Percentiles rank a stretch among this genome's conserved stretches.
Conservation (phyloP, 164 flowering plant species). For the Magnolia officinalis region DNA sequence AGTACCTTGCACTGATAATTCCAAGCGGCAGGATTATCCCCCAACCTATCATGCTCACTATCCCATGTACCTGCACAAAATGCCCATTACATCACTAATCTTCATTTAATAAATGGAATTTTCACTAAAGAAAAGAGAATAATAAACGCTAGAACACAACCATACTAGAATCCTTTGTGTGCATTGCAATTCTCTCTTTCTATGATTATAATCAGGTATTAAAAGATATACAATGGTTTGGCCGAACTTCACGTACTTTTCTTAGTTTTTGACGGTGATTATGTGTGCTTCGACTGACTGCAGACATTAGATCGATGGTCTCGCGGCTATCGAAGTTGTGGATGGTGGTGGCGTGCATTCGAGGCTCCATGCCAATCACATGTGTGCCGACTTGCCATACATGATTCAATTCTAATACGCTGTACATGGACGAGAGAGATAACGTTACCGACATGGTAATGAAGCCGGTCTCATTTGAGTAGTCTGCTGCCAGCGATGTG, state of each 20-base stretch:
- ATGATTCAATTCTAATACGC: conserved; percentile 23
- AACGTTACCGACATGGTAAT: conserved; percentile 16
- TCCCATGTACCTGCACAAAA: conserved; percentile 40
- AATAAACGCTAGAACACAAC: neutral
- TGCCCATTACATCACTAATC: too few species aligned
- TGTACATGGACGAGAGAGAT: conserved; percentile 10
- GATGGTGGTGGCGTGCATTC: conserved; percentile 22
- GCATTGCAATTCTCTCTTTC: neutral
- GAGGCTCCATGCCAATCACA: conserved; percentile 15
- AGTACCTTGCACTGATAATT: conserved; percentile 37
- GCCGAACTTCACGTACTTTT: conserved; percentile 17
- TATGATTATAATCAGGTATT: neutral
- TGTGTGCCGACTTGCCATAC: conserved; percentile 44
- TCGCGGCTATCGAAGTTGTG: conserved; percentile 34
- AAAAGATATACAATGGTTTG: too few species aligned
- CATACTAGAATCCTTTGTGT: neutral
- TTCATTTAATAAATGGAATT: too few species aligned
- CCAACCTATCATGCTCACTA: conserved; percentile 45
- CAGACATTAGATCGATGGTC: conserved; percentile 23
- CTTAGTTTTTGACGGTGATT: conserved; percentile 18
- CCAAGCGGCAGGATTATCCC: conserved; percentile 45
- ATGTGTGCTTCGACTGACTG: neutral
- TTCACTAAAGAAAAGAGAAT: neutral
- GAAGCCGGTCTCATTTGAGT: neutral
- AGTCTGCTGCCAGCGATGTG: neutral